Evolutionary conservation across 306 rosid species (phyloP).

Genomic region (Fagus crenata): DNA sequence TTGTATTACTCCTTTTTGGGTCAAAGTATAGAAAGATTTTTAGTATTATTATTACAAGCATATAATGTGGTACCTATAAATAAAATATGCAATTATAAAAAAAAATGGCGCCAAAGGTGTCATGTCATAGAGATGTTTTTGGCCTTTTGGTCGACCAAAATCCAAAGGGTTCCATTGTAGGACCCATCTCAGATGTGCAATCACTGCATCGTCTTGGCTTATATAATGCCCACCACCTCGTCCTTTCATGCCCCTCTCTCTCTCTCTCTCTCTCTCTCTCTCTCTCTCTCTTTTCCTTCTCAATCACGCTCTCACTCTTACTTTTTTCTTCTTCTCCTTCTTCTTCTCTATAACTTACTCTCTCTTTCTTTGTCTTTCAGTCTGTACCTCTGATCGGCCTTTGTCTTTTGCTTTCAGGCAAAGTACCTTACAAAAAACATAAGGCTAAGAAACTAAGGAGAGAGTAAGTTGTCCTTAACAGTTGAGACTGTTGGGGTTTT

Average conservation of each 20-base stretch:
- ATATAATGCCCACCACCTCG: slow-evolving; percentile 16
- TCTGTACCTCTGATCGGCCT: not conserved
- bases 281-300: not conserved
- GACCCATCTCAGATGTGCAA: slow-evolving; percentile 22
- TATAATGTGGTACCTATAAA: not conserved
- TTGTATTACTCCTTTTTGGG: no score
- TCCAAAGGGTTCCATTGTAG: slow-evolving; percentile 13
- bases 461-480: slow-evolving; percentile 8
- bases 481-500: not conserved
- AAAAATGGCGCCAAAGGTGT: slow-evolving; percentile 32
- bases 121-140: slow-evolving; percentile 21
- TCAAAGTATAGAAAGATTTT: no score
- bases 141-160: slow-evolving; percentile 18
- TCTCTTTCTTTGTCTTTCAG: no score
- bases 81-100: not conserved
- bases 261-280: slow-evolving; percentile 8
- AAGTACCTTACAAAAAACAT: slow-evolving; percentile 9
- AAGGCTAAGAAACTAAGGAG: not conserved
- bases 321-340: not conserved
- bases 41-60: no score
- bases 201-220: not conserved
- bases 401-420: slow-evolving; percentile 16
- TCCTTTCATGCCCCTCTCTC: slow-evolving; percentile 18
- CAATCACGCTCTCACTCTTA: not conserved
- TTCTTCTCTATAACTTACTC: not conserved